phyloP scores from a whole-genome alignment of 2,329 filamentous ascomycete genomes.

The Fusarium sarcochroum region DNA sequence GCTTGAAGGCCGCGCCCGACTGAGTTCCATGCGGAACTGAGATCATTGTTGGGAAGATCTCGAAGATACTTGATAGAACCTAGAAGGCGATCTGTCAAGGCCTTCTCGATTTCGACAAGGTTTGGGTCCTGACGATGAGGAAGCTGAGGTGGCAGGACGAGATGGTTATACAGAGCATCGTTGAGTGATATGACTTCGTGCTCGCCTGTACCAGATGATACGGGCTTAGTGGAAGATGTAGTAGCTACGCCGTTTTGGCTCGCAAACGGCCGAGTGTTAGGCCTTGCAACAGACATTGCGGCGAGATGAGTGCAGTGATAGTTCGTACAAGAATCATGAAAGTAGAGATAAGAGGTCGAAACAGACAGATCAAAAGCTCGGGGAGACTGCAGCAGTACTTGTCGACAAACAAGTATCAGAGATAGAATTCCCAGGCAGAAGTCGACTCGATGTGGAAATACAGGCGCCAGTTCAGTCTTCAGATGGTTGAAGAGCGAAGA shows the following conservation, averaged over 20 bases:
- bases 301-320: neutral
- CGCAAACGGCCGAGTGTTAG: neutral
- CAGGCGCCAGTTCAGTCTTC: neutral
- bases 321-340: neutral
- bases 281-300: neutral
- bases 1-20: constrained; percentile 37
- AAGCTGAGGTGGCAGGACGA: constrained; percentile 42
- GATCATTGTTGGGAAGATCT: constrained; percentile 31
- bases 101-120: constrained; percentile 27
- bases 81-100: constrained; percentile 31
- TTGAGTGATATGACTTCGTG: constrained; percentile 24
- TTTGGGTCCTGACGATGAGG: constrained; percentile 42
- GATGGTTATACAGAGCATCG: constrained; percentile 46
- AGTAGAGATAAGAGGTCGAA: neutral
- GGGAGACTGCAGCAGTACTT: neutral
- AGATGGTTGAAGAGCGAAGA: neutral
- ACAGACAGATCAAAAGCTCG: neutral
- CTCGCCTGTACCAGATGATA: neutral
- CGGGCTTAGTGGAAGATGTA: neutral
- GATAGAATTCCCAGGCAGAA: neutral
- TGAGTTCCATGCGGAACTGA: constrained; percentile 32
- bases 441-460: neutral
- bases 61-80: constrained; percentile 31
- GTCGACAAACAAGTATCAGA: neutral
- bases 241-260: neutral